Conservation (phyloP, 139 green algal genomes). For the Volvox africanus region DNA sequence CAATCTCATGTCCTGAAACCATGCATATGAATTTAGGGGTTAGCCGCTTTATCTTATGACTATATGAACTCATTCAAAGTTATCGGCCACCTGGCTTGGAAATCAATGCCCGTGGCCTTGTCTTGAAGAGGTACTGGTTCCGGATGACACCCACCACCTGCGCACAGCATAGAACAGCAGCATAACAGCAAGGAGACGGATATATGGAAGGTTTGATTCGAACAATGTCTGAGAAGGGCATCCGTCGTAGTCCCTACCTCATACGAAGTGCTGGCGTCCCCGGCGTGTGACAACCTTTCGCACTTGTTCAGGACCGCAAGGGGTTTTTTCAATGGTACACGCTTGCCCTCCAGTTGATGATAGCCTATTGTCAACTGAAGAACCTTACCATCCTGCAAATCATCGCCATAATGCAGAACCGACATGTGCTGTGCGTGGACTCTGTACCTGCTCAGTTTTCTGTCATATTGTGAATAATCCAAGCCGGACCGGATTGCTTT, state of each 20-base stretch:
- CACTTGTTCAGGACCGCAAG: conserved; percentile 78
- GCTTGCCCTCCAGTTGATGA: conserved; percentile 87
- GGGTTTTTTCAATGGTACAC: conserved; percentile 85
- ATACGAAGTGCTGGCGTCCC: neutral
- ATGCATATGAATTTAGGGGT: too few species aligned
- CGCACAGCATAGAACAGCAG: neutral
- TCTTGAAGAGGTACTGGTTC: conserved; percentile 89
- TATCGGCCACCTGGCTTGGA: conserved; percentile 64
- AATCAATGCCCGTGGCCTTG: conserved; percentile 81
- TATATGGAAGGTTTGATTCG: neutral
- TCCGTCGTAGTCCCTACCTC: neutral
- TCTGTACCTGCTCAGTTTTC: neutral
- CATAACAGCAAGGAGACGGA: neutral
- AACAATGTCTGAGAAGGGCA: too few species aligned
- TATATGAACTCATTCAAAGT: neutral
- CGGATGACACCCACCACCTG: conserved; percentile 84
- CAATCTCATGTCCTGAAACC: too few species aligned
- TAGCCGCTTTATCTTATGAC: too few species aligned
- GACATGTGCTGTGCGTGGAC: neutral
- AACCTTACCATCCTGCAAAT: conserved; percentile 60
- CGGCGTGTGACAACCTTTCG: neutral
- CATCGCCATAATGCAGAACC: neutral
- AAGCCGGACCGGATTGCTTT: neutral
- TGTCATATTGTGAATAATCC: neutral
- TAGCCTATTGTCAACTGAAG: conserved; percentile 84